Evolutionary conservation across 441 rosid species (phyloP).

Genomic region (Bocquillonia castaneifolia): DNA sequence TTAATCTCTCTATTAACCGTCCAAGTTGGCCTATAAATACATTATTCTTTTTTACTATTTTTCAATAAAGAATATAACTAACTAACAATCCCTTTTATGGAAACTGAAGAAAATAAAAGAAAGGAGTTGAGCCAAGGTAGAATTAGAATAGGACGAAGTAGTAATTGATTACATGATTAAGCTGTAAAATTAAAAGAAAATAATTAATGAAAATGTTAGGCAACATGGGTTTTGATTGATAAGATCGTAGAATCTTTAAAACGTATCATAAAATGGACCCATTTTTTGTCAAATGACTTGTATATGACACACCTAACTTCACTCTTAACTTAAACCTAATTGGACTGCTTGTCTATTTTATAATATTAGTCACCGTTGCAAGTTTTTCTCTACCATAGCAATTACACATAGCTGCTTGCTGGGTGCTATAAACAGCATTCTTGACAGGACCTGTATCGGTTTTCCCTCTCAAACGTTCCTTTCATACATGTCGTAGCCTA

Average conservation of each 20-base stretch:
- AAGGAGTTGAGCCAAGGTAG: too few relatives aligned
- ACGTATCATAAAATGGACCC: conserved; percentile 29
- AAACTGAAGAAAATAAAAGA: too few relatives aligned
- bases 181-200: conserved; percentile 7
- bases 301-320: conserved; percentile 30
- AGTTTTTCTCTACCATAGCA: neutral
- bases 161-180: neutral
- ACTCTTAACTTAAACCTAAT: conserved; percentile 23
- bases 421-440: neutral
- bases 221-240: conserved; percentile 25
- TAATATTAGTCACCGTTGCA: neutral
- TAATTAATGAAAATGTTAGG: conserved; percentile 6
- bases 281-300: conserved; percentile 22
- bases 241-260: conserved; percentile 29
- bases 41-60: too few relatives aligned
- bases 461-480: neutral
- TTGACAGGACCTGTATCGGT: neutral
- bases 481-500: too few relatives aligned
- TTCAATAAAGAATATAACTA: neutral
- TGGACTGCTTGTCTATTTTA: conserved; percentile 28
- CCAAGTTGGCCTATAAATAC: neutral
- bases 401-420: neutral
- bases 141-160: too few relatives aligned
- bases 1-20: neutral
- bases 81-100: too few relatives aligned